These are phyloP conservation scores for Coccinonectria pachysandricola DNA, from an alignment of 2,329 filamentous ascomycete genomes.

Conservation along the genomic window DNA sequence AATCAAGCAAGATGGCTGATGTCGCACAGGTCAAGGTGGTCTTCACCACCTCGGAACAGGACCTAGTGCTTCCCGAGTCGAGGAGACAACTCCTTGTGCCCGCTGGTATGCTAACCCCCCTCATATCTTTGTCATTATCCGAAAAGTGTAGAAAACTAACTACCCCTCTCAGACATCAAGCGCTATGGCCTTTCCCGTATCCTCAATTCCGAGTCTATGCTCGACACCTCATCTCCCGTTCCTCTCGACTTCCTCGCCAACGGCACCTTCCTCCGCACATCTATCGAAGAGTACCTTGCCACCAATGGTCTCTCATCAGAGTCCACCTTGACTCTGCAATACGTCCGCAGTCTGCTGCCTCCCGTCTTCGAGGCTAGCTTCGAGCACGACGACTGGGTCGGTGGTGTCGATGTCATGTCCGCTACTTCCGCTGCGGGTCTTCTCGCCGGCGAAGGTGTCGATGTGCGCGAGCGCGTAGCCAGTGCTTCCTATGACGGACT, in stretches of 20 bases:
- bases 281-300: slow-evolving; percentile 82
- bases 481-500: slow-evolving; percentile 91
- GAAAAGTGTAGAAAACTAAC: slow-evolving; percentile 1
- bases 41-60: slow-evolving; percentile 53
- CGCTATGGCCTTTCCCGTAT: slow-evolving; percentile 62
- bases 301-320: slow-evolving; percentile 82
- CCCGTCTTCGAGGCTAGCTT: slow-evolving; percentile 85
- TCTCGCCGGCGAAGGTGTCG: slow-evolving; percentile 25
- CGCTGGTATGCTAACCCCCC: slow-evolving; percentile 32
- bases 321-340: slow-evolving; percentile 79
- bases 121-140: not conserved
- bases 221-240: slow-evolving; percentile 53
- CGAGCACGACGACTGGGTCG: slow-evolving; percentile 96
- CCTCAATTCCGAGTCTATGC: slow-evolving; percentile 62
- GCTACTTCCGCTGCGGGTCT: slow-evolving; percentile 49
- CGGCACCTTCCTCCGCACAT: slow-evolving; percentile 80
- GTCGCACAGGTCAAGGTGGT: slow-evolving; percentile 53
- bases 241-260: slow-evolving; percentile 95
- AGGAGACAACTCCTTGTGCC: slow-evolving; percentile 54
- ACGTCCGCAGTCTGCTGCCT: slow-evolving; percentile 83
- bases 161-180: slow-evolving; percentile 45
- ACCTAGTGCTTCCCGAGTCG: slow-evolving; percentile 52
- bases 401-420: slow-evolving; percentile 73
- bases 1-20: slow-evolving; percentile 25
- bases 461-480: slow-evolving; percentile 50